phyloP scores from a whole-genome alignment of 495 filamentous ascomycete species.

The Aspergillus indologenus region DNA sequence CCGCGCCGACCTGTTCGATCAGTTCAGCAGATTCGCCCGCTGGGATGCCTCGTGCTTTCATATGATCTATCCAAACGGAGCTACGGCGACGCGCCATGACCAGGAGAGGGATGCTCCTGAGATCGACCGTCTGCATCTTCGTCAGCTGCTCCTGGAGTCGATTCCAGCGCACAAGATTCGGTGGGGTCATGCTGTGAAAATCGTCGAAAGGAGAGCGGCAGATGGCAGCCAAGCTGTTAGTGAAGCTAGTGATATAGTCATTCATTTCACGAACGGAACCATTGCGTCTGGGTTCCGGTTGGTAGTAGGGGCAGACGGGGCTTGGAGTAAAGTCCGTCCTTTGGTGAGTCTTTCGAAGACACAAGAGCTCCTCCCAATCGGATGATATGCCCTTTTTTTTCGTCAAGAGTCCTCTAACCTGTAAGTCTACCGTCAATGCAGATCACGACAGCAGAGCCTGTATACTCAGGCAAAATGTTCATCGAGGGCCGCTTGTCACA shows the following conservation, averaged over 20 bases:
- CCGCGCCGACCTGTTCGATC: conserved; percentile 44
- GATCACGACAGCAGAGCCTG: conserved; percentile 12
- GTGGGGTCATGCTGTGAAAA: conserved; percentile 32
- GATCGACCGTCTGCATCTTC: conserved; percentile 41
- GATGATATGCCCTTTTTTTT: too few species aligned
- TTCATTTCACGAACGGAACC: too few species aligned
- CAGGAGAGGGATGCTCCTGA: conserved; percentile 23
- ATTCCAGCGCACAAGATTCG: conserved; percentile 34
- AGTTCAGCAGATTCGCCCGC: conserved; percentile 41
- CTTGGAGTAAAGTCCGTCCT: conserved; percentile 51
- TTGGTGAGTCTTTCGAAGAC: conserved; percentile 12
- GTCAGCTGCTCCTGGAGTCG: conserved; percentile 42
- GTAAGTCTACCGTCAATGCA: not conserved
- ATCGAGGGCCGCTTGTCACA: conserved; percentile 14
- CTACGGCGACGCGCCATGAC: conserved; percentile 7
- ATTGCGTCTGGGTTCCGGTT: too few species aligned
- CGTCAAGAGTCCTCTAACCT: not conserved
- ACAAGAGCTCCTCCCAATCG: too few species aligned
- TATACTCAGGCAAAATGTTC: conserved; percentile 22
- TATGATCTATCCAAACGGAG: conserved; percentile 11
- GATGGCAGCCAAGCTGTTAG: not conserved
- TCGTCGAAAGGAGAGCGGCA: conserved; percentile 6
- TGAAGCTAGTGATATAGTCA: too few species aligned
- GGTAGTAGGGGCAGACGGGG: too few species aligned
- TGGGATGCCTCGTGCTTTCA: conserved; percentile 39